Conservation (phyloP, 495 filamentous ascomycete genomes). For the Xylaria scruposa region DNA sequence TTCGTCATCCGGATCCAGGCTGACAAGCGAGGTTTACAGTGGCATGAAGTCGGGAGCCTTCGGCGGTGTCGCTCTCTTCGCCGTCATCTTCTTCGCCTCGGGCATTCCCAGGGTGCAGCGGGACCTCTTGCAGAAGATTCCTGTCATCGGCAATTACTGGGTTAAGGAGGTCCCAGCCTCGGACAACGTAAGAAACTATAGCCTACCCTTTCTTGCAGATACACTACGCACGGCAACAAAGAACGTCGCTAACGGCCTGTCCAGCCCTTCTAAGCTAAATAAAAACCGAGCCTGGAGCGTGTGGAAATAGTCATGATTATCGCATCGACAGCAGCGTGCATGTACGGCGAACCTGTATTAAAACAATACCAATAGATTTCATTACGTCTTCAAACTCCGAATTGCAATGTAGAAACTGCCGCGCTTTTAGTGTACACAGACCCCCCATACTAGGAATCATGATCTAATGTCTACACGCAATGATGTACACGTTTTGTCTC, state of each 20-base stretch:
- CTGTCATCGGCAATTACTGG: slow-evolving; percentile 57
- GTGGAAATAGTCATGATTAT: slow-evolving; percentile 7
- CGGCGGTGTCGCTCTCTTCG: slow-evolving; percentile 61
- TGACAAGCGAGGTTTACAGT: slow-evolving; percentile 42
- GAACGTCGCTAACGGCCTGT: slow-evolving; percentile 9
- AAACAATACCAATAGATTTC: slow-evolving; percentile 41
- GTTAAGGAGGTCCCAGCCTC: slow-evolving; percentile 60
- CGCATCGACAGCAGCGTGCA: slow-evolving; percentile 31
- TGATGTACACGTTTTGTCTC: slow-evolving; percentile 27
- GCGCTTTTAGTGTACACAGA: slow-evolving; percentile 24
- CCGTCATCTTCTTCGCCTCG: slow-evolving; percentile 65
- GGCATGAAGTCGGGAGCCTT: slow-evolving; percentile 55
- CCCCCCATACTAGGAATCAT: slow-evolving; percentile 13
- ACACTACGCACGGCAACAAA: background rate
- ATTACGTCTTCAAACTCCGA: slow-evolving; percentile 19
- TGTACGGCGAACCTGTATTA: slow-evolving; percentile 34
- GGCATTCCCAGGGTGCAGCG: slow-evolving; percentile 61
- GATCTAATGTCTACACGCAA: slow-evolving; percentile 32
- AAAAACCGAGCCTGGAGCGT: background rate
- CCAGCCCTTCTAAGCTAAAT: slow-evolving; percentile 53
- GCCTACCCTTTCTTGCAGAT: background rate
- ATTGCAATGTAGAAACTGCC: slow-evolving; percentile 16
- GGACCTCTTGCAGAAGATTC: slow-evolving; percentile 66
- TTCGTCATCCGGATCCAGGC: background rate
- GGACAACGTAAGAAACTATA: slow-evolving; percentile 59